Evolutionary conservation across 2,329 filamentous ascomycete species (phyloP).

Genomic region (Alternaria sp.): DNA sequence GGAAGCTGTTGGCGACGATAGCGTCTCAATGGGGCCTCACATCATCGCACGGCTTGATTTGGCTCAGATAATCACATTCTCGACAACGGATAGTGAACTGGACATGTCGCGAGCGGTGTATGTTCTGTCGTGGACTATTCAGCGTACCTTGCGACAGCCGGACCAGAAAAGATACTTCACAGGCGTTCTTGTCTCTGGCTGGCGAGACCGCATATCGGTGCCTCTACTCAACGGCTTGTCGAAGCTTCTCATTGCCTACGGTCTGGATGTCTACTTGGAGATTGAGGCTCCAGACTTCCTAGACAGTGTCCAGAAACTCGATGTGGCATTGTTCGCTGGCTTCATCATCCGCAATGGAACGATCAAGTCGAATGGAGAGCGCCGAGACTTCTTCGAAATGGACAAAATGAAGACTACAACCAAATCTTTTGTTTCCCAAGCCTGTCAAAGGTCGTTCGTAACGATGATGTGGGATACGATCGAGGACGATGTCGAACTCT

Average conservation of each 20-base stretch:
- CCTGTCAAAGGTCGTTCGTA: slow-evolving; percentile 43
- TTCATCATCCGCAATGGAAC: slow-evolving; percentile 46
- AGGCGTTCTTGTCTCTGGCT: slow-evolving; percentile 43
- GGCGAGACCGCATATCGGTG: slow-evolving; percentile 37
- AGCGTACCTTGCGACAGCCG: slow-evolving; percentile 31
- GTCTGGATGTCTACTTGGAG: slow-evolving; percentile 45
- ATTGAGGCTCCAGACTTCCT: slow-evolving; percentile 43
- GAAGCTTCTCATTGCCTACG: slow-evolving; percentile 38
- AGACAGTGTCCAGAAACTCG: slow-evolving; percentile 31
- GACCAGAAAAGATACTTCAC: slow-evolving; percentile 39
- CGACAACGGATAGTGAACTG: slow-evolving; percentile 28
- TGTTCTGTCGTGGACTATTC: slow-evolving; percentile 33
- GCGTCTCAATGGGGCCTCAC: slow-evolving; percentile 33
- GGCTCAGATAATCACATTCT: slow-evolving; percentile 28
- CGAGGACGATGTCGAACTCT: slow-evolving; percentile 41
- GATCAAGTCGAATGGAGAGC: slow-evolving; percentile 43
- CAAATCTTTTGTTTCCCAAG: slow-evolving; percentile 47
- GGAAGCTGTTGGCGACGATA: slow-evolving; percentile 35
- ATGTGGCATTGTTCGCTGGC: slow-evolving; percentile 38
- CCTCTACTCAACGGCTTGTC: slow-evolving; percentile 40
- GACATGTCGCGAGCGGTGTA: slow-evolving; percentile 36
- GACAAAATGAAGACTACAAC: slow-evolving; percentile 49
- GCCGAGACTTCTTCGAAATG: slow-evolving; percentile 48
- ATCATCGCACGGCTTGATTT: slow-evolving; percentile 45
- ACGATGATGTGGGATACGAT: slow-evolving; percentile 50